phyloP scores from a whole-genome alignment of 2,329 filamentous ascomycete genomes.

The Coleophoma eucalyptorum region DNA sequence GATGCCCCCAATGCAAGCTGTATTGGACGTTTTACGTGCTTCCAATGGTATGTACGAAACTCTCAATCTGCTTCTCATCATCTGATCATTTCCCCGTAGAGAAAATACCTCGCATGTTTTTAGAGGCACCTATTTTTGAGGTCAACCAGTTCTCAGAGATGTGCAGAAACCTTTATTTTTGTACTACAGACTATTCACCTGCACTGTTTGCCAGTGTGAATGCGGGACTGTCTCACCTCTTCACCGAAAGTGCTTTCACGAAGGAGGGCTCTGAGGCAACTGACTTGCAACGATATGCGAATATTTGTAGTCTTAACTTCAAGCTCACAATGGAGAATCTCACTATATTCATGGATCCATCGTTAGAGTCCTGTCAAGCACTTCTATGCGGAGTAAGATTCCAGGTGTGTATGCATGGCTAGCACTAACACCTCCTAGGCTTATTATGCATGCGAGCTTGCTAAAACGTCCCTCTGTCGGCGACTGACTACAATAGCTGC shows the following conservation, averaged over 20 bases:
- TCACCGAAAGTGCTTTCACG: constrained; percentile 1
- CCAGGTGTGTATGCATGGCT: too few relatives aligned
- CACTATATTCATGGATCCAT: not conserved
- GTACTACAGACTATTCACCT: not conserved
- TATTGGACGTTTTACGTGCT: constrained; percentile 8
- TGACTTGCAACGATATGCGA: not conserved
- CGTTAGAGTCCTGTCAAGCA: not conserved
- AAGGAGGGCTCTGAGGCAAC: not conserved
- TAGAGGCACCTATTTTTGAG: not conserved
- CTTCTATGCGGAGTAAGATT: not conserved
- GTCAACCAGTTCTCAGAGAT: not conserved
- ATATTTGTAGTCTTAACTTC: not conserved
- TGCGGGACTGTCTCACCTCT: constrained; percentile 8
- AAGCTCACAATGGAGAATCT: not conserved
- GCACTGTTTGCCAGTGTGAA: constrained; percentile 10
- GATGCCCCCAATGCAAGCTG: constrained; percentile 10
- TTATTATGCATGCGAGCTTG: not conserved
- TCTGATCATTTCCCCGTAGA: not conserved
- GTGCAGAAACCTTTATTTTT: not conserved
- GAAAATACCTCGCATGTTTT: not conserved
- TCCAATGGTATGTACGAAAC: constrained; percentile 5
- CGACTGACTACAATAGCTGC: constrained; percentile 5
- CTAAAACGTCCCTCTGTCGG: constrained; percentile 2
- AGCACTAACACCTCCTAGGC: not conserved
- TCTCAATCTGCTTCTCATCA: too few relatives aligned